Percentiles rank a stretch among this genome's conserved stretches.
Evolutionary conservation across 129 eudicot species (phyloP).

Genomic region (Ambrosia artemisiifolia): DNA sequence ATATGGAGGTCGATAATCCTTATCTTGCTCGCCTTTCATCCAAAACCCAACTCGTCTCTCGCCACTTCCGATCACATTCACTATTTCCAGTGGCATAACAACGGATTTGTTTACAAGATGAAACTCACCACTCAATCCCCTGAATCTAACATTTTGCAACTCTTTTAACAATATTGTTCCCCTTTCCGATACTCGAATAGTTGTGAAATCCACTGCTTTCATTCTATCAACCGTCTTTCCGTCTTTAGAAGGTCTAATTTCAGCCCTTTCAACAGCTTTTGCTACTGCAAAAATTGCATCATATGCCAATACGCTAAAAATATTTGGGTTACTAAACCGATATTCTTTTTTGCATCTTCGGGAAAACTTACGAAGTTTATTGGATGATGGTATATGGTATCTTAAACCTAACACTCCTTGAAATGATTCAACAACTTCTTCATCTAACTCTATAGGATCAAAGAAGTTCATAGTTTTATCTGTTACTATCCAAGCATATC

Average conservation of each 20-base stretch:
- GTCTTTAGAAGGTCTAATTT: neutral
- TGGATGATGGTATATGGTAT: conserved; percentile 29
- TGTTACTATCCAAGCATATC: conserved; percentile 19
- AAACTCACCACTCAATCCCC: conserved; percentile 47
- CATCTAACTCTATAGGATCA: conserved; percentile 9
- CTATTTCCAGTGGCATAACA: neutral
- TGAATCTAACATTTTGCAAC: conserved; percentile 13
- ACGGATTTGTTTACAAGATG: conserved; percentile 13
- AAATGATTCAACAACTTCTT: conserved; percentile 24
- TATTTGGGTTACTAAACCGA: neutral
- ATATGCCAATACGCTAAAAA: conserved; percentile 43
- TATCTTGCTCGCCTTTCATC: neutral
- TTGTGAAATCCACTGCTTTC: neutral
- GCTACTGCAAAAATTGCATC: conserved; percentile 46
- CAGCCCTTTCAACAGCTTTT: conserved; percentile 23
- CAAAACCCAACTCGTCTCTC: conserved; percentile 8
- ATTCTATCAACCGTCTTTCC: neutral
- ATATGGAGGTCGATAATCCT: neutral
- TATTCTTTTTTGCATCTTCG: conserved; percentile 29
- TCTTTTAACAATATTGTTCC: conserved; percentile 20
- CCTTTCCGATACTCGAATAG: neutral
- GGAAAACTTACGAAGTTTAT: conserved; percentile 9
- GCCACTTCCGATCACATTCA: neutral
- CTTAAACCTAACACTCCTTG: conserved; percentile 42
- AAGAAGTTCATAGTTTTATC: conserved; percentile 23